Evolutionary conservation across 768 basidiomycete genomes (phyloP).

Genomic region (Zangia roseola): DNA sequence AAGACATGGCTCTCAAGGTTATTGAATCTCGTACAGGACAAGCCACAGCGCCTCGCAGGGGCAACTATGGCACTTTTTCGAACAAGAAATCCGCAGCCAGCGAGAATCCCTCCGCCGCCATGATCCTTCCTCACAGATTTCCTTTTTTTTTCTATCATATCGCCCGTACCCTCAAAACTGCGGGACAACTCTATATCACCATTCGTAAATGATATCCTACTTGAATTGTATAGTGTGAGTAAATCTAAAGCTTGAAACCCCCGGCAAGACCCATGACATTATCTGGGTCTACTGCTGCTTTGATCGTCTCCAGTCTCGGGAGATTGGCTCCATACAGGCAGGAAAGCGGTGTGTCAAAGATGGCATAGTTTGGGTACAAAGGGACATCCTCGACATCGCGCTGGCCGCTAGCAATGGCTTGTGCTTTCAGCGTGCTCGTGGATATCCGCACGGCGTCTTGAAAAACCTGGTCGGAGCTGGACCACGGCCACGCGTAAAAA

Average conservation of each 20-base stretch:
- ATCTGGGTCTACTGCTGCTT: slow-evolving; percentile 33
- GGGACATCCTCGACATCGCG: slow-evolving; percentile 32
- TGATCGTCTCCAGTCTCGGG: neutral
- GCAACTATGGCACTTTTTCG: slow-evolving; percentile 15
- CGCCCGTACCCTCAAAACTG: neutral
- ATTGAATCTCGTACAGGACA: slow-evolving; percentile 13
- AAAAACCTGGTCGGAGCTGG: slow-evolving; percentile 14
- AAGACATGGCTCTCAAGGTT: slow-evolving; percentile 16
- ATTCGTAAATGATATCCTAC: slow-evolving; percentile 3
- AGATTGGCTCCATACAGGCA: neutral
- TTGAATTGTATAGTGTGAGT: neutral
- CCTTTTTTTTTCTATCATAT: neutral
- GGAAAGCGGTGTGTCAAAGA: slow-evolving; percentile 46
- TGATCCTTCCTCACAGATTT: slow-evolving; percentile 8
- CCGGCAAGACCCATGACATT: slow-evolving; percentile 38
- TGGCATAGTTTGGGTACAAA: slow-evolving; percentile 56
- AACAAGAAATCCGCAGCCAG: slow-evolving; percentile 2
- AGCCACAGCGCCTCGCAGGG: slow-evolving; percentile 2
- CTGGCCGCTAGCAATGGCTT: slow-evolving; percentile 46
- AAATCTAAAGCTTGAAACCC: slow-evolving; percentile 47
- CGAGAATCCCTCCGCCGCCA: too few relatives aligned
- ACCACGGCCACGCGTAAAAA: slow-evolving; percentile 28
- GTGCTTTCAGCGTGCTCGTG: slow-evolving; percentile 35
- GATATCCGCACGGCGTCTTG: slow-evolving; percentile 38
- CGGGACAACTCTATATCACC: neutral